Evolutionary conservation across 805 yeast genomes (phyloP), one percentile per base, ranked within the genome.

Genomic region (Ogataea pignaliae): DNA sequence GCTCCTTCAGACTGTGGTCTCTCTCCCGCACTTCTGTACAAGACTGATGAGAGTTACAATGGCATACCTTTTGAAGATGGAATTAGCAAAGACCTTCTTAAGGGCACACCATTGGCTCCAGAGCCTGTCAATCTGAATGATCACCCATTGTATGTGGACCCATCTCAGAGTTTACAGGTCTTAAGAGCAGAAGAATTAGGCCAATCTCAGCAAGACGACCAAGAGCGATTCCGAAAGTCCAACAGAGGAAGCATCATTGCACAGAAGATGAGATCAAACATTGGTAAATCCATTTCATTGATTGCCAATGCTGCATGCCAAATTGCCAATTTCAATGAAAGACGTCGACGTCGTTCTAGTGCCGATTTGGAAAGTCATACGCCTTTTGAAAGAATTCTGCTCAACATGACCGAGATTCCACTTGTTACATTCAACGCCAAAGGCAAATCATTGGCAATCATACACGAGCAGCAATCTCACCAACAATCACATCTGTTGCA

Each of bases 351-450:
- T 28, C 13, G 13, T 12, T 7, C 4, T 11, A 26, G 9, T 16
- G 40, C 12, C 10, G 40, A 32, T 29, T 12, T 14, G 10, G 36
- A 36, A 14, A 29, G 31, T 21, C 15, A 33, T 21, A 29, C 40
- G 16, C 17, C 5, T 17, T 29, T 34, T 33, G 45, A 44, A 18
- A 36, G 29, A 29, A 39, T 31, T 10, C 16, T 42, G 10, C 36
- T 45, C 10, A 29, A 45, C 13, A 35, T 40, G n/a, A 45, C 18
- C 10, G 49, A 45, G 14, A 45, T 45, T 10, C 45, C 49, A 10
- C 34, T 45, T 13, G 38, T 30, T 10, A 45, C 49, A 8, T 42
- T 45, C 39, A 39, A 39, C 14, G 29, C 26, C 26, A 21, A 21
- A 7, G 26, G 26, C 16, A 12, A 1, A 18, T 8, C 44, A 2